A percentile compares a stretch with the other conserved stretches of the same genome.
phyloP scores from a whole-genome alignment of 805 yeast genomes.

The Ogataea polymorpha region DNA sequence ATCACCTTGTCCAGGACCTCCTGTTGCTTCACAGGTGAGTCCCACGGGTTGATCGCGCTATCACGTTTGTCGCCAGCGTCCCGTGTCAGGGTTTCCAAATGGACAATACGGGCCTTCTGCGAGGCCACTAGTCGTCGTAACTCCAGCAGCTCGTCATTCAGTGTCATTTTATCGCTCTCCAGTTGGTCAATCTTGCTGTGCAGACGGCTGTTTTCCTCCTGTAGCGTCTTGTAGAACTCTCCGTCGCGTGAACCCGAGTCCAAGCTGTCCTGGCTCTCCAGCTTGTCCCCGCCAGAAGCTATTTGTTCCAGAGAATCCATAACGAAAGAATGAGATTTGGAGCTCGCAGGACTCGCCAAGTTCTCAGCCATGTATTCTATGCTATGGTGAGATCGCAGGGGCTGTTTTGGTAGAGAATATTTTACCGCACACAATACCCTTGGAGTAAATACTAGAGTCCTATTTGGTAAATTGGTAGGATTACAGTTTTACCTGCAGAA shows the following conservation, averaged over 20 bases:
- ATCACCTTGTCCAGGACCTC: conserved; percentile 14
- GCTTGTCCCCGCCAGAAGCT: conserved; percentile 2
- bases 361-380: conserved; percentile 2
- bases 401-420: not conserved
- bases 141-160: conserved; percentile 3
- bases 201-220: conserved; percentile 9
- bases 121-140: conserved; percentile 6
- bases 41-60: conserved; percentile 22
- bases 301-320: conserved; percentile 8
- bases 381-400: not conserved
- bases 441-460: not conserved
- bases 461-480: not conserved
- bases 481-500: conserved; percentile 4
- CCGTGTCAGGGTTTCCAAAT: not conserved
- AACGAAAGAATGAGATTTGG: conserved; percentile 6
- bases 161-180: not conserved
- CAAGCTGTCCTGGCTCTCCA: conserved; percentile 5
- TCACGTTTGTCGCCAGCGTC: not conserved
- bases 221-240: not conserved
- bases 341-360: conserved; percentile 5
- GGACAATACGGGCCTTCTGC: conserved; percentile 2
- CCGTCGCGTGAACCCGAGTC: not conserved
- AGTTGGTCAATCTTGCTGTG: not conserved
- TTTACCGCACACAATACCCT: not conserved
- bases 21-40: conserved; percentile 24